Conservation (phyloP, 1,284 basidiomycete genomes). For the Trametes versicolor region DNA sequence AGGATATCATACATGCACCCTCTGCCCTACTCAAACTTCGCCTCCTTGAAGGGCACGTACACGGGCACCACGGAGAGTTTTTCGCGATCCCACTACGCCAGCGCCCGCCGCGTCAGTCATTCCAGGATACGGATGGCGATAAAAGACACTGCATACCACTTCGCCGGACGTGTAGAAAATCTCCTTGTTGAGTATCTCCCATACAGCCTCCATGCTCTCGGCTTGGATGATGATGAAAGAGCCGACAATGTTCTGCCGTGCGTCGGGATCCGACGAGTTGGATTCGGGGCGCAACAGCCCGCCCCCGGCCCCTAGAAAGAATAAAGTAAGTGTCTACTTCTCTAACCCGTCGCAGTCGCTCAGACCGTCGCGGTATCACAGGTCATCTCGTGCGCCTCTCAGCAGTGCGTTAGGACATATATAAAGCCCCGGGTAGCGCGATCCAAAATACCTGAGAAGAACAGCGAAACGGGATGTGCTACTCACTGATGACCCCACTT, state of each 20-base stretch:
- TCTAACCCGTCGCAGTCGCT: no score
- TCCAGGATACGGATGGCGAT: background rate
- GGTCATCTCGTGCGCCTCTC: no score
- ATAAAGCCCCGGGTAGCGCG: no score
- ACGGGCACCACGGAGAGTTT: constrained; percentile 2
- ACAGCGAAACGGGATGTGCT: no score
- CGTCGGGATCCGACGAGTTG: constrained; percentile 11
- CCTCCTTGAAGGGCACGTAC: constrained; percentile 9
- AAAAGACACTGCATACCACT: constrained; percentile 15
- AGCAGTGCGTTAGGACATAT: no score
- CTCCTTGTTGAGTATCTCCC: constrained; percentile 23
- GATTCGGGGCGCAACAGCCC: background rate
- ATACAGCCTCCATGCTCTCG: constrained; percentile 15
- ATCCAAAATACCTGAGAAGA: no score
- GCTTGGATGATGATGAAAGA: constrained; percentile 18
- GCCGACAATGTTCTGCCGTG: constrained; percentile 12
- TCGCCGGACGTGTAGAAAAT: constrained; percentile 25
- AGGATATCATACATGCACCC: no score
- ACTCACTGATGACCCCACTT: constrained; percentile 22
- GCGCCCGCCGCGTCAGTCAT: background rate
- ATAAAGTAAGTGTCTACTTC: background rate
- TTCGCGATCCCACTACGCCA: constrained; percentile 14
- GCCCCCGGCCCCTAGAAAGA: constrained; percentile 4
- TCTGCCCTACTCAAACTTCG: constrained; percentile 1
- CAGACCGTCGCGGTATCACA: no score